Evolutionary conservation across 257 asterid genomes (phyloP).

Genomic region (Salvia hispanica): DNA sequence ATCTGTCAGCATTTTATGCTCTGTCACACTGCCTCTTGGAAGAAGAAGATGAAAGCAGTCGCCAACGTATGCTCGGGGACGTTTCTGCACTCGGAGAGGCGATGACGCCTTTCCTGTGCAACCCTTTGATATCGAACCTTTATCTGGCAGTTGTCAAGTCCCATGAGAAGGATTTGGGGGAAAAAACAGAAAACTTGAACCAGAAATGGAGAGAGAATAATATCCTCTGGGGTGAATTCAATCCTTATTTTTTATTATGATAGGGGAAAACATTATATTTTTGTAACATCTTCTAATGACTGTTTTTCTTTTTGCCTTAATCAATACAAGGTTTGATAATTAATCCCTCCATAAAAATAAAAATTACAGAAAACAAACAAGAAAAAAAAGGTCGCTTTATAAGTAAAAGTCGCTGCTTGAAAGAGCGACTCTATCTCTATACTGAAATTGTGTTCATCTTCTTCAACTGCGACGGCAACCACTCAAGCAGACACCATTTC

Average conservation of each 20-base stretch:
- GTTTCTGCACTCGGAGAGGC: constrained; percentile 56
- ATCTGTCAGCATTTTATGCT: constrained; percentile 64
- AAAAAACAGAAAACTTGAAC: constrained; percentile 31
- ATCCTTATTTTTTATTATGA: constrained; percentile 73
- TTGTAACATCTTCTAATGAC: constrained; percentile 10
- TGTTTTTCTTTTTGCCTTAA: too few species aligned
- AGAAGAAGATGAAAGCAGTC: constrained; percentile 39
- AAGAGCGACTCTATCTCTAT: constrained; percentile 21
- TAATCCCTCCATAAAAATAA: too few species aligned
- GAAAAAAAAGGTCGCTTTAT: too few species aligned
- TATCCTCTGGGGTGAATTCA: constrained; percentile 59
- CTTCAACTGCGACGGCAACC: constrained; percentile 22
- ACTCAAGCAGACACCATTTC: constrained; percentile 29
- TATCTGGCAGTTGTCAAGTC: constrained; percentile 49
- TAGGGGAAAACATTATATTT: constrained; percentile 28
- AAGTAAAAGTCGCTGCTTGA: too few species aligned
- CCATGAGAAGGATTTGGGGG: constrained; percentile 55
- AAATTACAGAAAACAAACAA: too few species aligned
- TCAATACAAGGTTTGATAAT: too few species aligned
- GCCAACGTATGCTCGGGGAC: constrained; percentile 46
- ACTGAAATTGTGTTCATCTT: not conserved
- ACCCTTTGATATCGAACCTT: constrained; percentile 64
- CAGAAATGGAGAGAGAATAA: constrained; percentile 35
- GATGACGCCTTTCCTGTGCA: constrained; percentile 62
- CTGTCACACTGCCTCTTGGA: constrained; percentile 60